A percentile compares a stretch with the other conserved stretches of the same genome.
phyloP scores from a whole-genome alignment of 2,329 filamentous ascomycete genomes.

The Ascochyta fabae region DNA sequence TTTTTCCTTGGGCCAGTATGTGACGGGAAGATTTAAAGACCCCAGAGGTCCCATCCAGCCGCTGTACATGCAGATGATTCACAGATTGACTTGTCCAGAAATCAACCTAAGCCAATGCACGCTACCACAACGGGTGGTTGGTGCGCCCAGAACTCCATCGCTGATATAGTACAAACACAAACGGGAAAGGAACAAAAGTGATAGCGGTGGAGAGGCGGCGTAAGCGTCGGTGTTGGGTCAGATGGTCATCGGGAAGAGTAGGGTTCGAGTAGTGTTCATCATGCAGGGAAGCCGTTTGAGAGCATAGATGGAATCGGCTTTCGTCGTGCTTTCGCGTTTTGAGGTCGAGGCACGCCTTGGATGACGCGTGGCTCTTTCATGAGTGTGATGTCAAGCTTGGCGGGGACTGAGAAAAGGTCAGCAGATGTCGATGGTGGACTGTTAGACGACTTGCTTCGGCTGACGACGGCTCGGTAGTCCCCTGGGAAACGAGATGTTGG shows the following conservation, averaged over 20 bases:
- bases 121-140: slow-evolving; percentile 9
- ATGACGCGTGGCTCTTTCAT: slow-evolving; percentile 94
- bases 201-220: slow-evolving; percentile 19
- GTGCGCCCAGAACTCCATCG: slow-evolving; percentile 36
- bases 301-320: slow-evolving; percentile 57
- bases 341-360: slow-evolving; percentile 77
- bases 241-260: slow-evolving; percentile 26
- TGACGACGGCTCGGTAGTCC: slow-evolving; percentile 60
- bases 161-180: slow-evolving; percentile 42
- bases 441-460: slow-evolving; percentile 58
- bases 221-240: slow-evolving; percentile 20
- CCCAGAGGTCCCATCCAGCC: slow-evolving; percentile 11
- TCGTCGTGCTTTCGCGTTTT: slow-evolving; percentile 55
- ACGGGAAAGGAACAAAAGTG: slow-evolving; percentile 12
- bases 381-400: slow-evolving; percentile 80
- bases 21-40: slow-evolving; percentile 20
- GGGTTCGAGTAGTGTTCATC: slow-evolving; percentile 25
- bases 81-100: slow-evolving; percentile 36
- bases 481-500: slow-evolving; percentile 61
- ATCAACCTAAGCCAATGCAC: slow-evolving; percentile 25
- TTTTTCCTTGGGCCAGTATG: slow-evolving; percentile 18
- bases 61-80: slow-evolving; percentile 33
- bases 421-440: slow-evolving; percentile 59
- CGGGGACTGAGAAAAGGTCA: slow-evolving; percentile 71
- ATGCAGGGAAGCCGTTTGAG: slow-evolving; percentile 41